Conservation (phyloP, 305 asterid species). For the Vinca major region DNA sequence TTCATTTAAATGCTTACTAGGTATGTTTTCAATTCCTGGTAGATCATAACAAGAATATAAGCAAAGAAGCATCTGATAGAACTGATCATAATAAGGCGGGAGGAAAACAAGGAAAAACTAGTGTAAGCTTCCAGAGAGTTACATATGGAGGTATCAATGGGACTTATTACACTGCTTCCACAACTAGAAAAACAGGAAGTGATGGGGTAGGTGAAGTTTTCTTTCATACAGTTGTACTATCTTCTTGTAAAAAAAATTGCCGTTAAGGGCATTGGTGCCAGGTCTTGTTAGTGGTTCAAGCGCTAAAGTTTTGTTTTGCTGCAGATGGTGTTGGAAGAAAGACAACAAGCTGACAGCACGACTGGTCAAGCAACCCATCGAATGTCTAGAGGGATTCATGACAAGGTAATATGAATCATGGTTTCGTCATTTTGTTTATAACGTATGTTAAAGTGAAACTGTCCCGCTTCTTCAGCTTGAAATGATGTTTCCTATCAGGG, state of each 20-base stretch:
- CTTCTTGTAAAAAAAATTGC: background rate
- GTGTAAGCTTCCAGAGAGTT: conserved; percentile 57
- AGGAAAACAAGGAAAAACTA: conserved; percentile 19
- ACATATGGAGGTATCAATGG: conserved; percentile 77
- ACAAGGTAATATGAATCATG: conserved; percentile 39
- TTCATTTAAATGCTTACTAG: background rate
- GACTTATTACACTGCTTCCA: conserved; percentile 54
- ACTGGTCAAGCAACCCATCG: conserved; percentile 83
- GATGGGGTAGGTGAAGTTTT: conserved; percentile 50
- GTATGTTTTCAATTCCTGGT: conserved; percentile 1
- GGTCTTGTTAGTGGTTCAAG: background rate
- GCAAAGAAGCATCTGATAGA: conserved; percentile 18
- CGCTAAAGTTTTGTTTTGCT: conserved; percentile 6
- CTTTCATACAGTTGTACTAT: background rate
- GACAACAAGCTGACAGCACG: conserved; percentile 68
- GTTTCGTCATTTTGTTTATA: background rate
- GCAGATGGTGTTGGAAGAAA: conserved; percentile 66
- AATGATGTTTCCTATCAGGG: background rate
- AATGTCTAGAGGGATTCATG: conserved; percentile 70
- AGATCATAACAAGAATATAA: conserved; percentile 31
- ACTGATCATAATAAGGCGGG: conserved; percentile 19
- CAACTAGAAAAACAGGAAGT: conserved; percentile 42
- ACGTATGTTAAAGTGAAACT: background rate
- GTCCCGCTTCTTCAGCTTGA: background rate
- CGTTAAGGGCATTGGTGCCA: background rate